Base-by-base conservation (phyloP, 2,329 filamentous ascomycete species). In the Sclerotinia spermophila region DNA sequence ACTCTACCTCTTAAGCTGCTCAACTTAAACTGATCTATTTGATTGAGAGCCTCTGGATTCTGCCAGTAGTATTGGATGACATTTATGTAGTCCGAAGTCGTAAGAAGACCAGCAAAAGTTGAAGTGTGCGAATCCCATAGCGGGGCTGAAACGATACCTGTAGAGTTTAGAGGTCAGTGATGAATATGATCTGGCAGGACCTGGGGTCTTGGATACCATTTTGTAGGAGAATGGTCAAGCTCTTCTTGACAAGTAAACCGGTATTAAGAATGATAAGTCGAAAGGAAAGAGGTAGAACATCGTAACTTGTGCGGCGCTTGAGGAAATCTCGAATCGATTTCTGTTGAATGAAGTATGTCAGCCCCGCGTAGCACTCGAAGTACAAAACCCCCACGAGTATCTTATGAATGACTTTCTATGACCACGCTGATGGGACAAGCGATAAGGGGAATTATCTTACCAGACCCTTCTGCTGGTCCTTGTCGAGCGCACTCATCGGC, bases 31-130 rank as follows among this genome's bases (percentile, higher is more conserved):
- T 97, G 92, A 75, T 98, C 96, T 77, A 99, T 92, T 79, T 95
- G 90, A 75, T 90, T 89, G 72, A 98, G 87, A 71, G 94, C 92
- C 75, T 97, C 93, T 3, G 95, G 96, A 77, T 96, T 96, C 81
- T 98, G 94, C 85, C 94, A 97, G 84, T 99, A 98, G 82, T 99
- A 99, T 81, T 98, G 95, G 55, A 99, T 97, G 71, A 99, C 91
- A 79, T 99, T 99, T 83, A 99, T 96, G 81, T 96, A 99, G 82
- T 99, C 96, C 72, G 94, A 97, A 73, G 94, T 96, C 40, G 96
- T 99, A 75, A 99, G 86, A 64, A 99, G 87, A 53, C 96, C 96
- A 55, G 95, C 96, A 81, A 98, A 99, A 48, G 92, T 93, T 38
- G 94, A 97, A 5, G 90, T 92, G 75, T 92, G 91, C 38, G 95